These are phyloP conservation scores for Cyberlindnera mycetangii DNA, from an alignment of 805 yeast genomes.

Conservation along the genomic window DNA sequence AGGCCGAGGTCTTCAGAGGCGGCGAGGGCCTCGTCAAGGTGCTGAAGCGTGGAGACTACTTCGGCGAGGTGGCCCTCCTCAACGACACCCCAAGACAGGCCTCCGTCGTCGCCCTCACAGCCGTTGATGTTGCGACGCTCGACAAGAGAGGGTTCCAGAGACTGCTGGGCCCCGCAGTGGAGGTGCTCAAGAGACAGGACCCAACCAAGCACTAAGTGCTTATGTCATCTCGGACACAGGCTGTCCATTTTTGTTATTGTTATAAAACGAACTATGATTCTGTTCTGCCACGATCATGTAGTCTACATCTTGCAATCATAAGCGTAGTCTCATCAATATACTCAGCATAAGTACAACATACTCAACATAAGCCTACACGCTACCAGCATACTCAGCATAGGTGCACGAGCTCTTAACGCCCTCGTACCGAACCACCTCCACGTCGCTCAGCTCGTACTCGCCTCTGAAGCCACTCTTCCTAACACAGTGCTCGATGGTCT, in stretches of 20 bases:
- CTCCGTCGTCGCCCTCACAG: conserved; percentile 73
- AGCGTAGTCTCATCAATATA: conserved; percentile 19
- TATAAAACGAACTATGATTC: no score
- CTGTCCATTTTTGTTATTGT: neutral
- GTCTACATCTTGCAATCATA: no score
- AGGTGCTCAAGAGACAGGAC: conserved; percentile 79
- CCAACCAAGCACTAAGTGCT: conserved; percentile 48
- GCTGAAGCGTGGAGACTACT: conserved; percentile 81
- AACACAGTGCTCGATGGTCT: conserved; percentile 69
- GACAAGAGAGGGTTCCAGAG: conserved; percentile 93
- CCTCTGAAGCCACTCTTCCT: conserved; percentile 59
- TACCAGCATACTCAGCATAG: conserved; percentile 36
- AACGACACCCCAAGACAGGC: conserved; percentile 95
- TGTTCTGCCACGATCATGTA: no score
- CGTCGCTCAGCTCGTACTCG: conserved; percentile 34
- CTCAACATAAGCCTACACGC: neutral
- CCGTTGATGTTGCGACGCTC: conserved; percentile 84
- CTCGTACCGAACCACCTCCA: conserved; percentile 52
- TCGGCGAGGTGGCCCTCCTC: conserved; percentile 93
- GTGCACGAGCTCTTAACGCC: conserved; percentile 46
- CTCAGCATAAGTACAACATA: conserved; percentile 37
- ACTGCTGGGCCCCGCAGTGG: conserved; percentile 91
- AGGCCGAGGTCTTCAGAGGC: conserved; percentile 65
- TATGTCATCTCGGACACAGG: neutral
- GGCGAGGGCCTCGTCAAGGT: conserved; percentile 58